Base-by-base conservation (phyloP, 331 rosid species). In the Saraca asoca region DNA sequence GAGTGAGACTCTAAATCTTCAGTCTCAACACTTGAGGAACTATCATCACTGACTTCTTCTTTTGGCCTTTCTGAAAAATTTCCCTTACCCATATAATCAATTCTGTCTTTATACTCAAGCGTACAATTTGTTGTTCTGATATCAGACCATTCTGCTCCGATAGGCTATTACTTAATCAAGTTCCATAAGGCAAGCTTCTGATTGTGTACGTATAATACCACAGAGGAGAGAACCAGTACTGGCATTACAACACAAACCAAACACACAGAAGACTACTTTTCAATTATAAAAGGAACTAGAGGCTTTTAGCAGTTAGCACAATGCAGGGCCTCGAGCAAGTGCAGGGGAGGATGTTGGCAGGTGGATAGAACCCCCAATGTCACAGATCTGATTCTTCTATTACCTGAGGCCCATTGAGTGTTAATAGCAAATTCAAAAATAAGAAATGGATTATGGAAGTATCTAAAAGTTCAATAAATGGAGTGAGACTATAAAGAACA, bases 1-100 rank as follows among this genome's bases (percentile, higher is more conserved):
- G 91, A 68, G 2, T 69, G 83, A 73, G 84, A 64, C 39, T 81
- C 95, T 9, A 72, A 66, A 72, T 82, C 80, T 62, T 68, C 85
- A 38, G 44, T 73, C 70, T 62, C 84, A 18, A 59, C 66, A 67
- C 78, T 71, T 7, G 71, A 68, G 75, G 70, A 68, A 69, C 66
- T 70, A 48, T 69, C 85, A 19, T 66, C 62, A 43, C 62, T 65
- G 37, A 59, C 78, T 62, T 79, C 71, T 61, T 66, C 76, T 68
- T 75, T 85, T 42, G 66, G 51, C 58, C 13, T 57, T 61, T 61
- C 76, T 3, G 71, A 34, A 33, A 58, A 74, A 55, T 70, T 70
- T 80, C 80, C 95, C 72, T 56, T 74, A 6, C 74, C 85, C 88
- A 84, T 87, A 44, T 45, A 61, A 65, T 60, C 64, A 58, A 37